Conservation (phyloP, 495 filamentous ascomycete species). For the Daldinia caldariorum region DNA sequence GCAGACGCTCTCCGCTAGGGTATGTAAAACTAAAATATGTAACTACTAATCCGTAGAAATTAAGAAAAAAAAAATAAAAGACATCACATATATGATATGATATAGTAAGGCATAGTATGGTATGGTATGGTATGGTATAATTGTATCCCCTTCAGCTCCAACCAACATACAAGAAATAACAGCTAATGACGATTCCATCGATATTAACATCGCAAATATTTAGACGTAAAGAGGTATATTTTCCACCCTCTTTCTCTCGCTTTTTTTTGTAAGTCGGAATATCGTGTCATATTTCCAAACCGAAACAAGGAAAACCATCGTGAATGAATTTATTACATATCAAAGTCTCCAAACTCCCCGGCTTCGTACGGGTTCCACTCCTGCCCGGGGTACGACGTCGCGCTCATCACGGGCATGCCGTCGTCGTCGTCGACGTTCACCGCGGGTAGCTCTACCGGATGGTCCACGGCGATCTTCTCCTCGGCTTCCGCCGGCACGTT, state of each 20-base stretch:
- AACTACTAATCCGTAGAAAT: not conserved
- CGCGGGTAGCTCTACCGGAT: conserved; percentile 38
- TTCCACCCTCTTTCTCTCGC: not conserved
- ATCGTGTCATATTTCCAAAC: not conserved
- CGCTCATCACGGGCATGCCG: conserved; percentile 72
- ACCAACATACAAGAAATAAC: not conserved
- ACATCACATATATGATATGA: conserved; percentile 3
- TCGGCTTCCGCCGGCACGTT: conserved; percentile 51
- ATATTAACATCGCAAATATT: not conserved
- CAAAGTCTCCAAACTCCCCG: conserved; percentile 47
- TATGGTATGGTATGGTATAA: not conserved
- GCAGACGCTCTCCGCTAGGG: not conserved
- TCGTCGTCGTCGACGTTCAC: conserved; percentile 59
- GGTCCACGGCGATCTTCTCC: conserved; percentile 62
- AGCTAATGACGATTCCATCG: not conserved
- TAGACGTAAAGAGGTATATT: not conserved
- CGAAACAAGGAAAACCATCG: not conserved
- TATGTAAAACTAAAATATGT: conserved; percentile 4
- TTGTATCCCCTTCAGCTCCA: conserved; percentile 16
- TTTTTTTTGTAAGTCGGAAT: not conserved
- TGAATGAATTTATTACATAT: conserved; percentile 4
- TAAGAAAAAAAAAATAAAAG: conserved; percentile 2
- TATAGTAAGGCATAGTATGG: not conserved
- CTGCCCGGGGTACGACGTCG: conserved; percentile 83
- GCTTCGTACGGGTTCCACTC: conserved; percentile 76